Evolutionary conservation across 768 basidiomycete genomes (phyloP), one percentile per base, ranked within the genome.

Genomic region (Mycena leptocephala): DNA sequence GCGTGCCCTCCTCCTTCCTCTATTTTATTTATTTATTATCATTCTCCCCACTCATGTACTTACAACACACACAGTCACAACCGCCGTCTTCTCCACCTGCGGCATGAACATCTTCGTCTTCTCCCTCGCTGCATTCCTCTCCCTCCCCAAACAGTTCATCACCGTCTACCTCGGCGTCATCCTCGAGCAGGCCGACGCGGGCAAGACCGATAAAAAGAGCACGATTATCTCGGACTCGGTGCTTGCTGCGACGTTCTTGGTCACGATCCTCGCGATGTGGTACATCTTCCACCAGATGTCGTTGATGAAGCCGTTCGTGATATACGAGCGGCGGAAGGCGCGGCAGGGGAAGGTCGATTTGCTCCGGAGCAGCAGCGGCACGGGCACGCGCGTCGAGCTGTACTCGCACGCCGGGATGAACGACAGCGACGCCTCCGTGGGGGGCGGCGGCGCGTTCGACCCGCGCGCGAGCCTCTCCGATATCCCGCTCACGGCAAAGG

Each of bases 91-190:
- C 81, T 91, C 96, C 3, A 93, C 96, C 5, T 97, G 96, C 81
- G 97, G 97, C 43, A 96, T 98, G 94, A 87, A 88, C 72, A 93
- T 97, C 77, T 86, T 92, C 79, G 88, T 92, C 33, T 98, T 97
- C 84, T 87, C 91, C 64, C 75, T 95, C 9, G 96, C 97, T 28
- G 94, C 96, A 5, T 85, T 97, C 78, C 86, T 97, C 22, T 95
- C 96, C 24, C 84, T 96, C 81, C 97, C 97, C 9, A 97, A 97
- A 81, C 97, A 98, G 83, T 94, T 98, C 79, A 90, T 96, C 78
- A 95, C 95, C 10, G 97, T 98, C 16, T 98, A 98, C 81, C 90
- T 97, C 20, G 97, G 97, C 41, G 96, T 95, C 35, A 87, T 95
- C 33, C 83, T 96, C n/a, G 91, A 94, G 76, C 86, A 90, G 69